phyloP scores from a whole-genome alignment of 148 eudicot species.

The Camellia granthamiana region DNA sequence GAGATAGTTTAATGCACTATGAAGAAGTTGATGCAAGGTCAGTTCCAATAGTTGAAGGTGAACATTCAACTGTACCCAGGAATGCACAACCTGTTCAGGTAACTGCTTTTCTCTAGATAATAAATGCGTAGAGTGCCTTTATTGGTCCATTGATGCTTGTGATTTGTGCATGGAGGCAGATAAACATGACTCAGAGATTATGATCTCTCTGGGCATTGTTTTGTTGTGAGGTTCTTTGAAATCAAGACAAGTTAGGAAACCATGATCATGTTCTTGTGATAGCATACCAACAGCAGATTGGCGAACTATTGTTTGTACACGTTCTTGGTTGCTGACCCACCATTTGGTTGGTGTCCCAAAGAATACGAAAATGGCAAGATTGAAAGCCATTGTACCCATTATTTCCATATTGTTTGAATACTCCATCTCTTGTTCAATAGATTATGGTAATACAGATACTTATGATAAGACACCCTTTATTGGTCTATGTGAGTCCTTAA shows the following conservation, averaged over 20 bases:
- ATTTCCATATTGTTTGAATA: background rate
- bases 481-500: background rate
- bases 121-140: background rate
- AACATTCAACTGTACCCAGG: slow-evolving; percentile 14
- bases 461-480: background rate
- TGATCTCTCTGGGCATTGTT: slow-evolving; percentile 7
- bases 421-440: background rate
- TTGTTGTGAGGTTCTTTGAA: slow-evolving; percentile 4
- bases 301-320: background rate
- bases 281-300: slow-evolving; percentile 6
- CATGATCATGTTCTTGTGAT: background rate
- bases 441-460: background rate
- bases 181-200: background rate
- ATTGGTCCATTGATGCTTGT: slow-evolving; percentile 7
- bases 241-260: background rate
- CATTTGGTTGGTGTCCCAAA: background rate
- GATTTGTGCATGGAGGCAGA: background rate
- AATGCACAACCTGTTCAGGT: slow-evolving; percentile 39
- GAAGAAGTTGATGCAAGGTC: slow-evolving; percentile 21
- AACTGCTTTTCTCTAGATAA: slow-evolving; percentile 14
- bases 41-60: slow-evolving; percentile 14
- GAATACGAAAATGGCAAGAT: background rate
- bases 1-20: slow-evolving; percentile 8
- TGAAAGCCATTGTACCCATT: background rate
- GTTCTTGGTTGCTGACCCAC: slow-evolving; percentile 6